Evolutionary conservation across 306 rosid species (phyloP).

Genomic region (Bauhinia variegata): DNA sequence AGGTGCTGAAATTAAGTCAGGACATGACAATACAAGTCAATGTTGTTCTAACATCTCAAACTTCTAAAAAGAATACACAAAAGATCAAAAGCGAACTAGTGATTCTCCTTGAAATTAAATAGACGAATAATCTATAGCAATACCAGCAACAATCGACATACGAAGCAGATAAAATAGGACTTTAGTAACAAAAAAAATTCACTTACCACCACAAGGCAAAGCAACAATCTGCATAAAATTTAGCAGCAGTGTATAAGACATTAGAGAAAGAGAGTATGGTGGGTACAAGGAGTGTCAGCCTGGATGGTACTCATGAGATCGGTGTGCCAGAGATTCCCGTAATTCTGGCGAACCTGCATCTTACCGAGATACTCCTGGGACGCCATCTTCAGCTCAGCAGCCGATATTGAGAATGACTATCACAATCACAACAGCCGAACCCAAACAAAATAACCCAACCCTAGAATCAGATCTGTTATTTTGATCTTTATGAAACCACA

Average conservation of each 20-base stretch:
- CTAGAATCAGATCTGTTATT: background rate
- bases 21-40: slow-evolving; percentile 17
- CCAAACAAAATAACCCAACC: background rate
- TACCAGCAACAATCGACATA: background rate
- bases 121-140: background rate
- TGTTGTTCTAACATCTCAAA: slow-evolving; percentile 9
- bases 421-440: background rate
- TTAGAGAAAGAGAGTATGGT: slow-evolving; percentile 7
- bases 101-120: background rate
- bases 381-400: slow-evolving; percentile 49
- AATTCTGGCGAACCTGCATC: slow-evolving; percentile 83
- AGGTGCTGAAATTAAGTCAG: background rate
- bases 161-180: background rate
- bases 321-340: slow-evolving; percentile 85
- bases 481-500: background rate
- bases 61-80: background rate
- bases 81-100: background rate
- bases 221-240: slow-evolving; percentile 72
- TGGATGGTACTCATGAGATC: slow-evolving; percentile 61
- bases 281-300: slow-evolving; percentile 70
- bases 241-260: slow-evolving; percentile 9
- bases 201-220: slow-evolving; percentile 70
- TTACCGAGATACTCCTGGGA: slow-evolving; percentile 64
- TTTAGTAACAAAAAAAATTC: slow-evolving; percentile 1
- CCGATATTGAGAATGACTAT: background rate